phyloP scores from a whole-genome alignment of 2,329 filamentous ascomycete species.

The Gaeumannomyces tritici region DNA sequence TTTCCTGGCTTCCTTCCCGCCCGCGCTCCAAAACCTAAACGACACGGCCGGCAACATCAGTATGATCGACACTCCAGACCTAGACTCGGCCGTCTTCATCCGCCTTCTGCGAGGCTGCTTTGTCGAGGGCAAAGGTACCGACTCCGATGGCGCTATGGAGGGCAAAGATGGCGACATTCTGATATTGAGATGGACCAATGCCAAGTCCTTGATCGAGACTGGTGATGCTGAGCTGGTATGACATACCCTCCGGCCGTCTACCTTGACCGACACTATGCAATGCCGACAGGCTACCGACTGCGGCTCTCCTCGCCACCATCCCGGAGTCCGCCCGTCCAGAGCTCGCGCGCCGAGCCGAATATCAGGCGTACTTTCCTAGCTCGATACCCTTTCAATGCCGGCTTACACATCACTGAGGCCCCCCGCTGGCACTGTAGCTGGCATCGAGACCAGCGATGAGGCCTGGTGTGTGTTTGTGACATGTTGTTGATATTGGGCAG shows the following conservation, averaged over 20 bases:
- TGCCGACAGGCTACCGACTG: background rate
- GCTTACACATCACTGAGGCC: background rate
- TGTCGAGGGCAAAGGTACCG: slow-evolving; percentile 51
- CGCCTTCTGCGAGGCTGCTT: slow-evolving; percentile 55
- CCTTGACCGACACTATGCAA: too few relatives aligned
- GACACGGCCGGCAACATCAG: slow-evolving; percentile 81
- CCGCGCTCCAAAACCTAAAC: slow-evolving; percentile 72
- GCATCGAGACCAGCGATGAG: background rate
- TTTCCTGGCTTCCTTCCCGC: slow-evolving; percentile 76
- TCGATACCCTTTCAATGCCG: background rate
- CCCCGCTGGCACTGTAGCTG: background rate
- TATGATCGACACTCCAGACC: slow-evolving; percentile 86
- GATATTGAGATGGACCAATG: slow-evolving; percentile 66
- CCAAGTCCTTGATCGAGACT: slow-evolving; percentile 48
- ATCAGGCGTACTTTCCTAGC: background rate
- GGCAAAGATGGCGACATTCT: slow-evolving; percentile 54
- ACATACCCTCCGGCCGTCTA: slow-evolving; percentile 12
- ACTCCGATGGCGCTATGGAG: slow-evolving; percentile 50
- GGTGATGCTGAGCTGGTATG: slow-evolving; percentile 50
- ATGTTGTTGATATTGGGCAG: background rate
- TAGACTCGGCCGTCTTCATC: slow-evolving; percentile 76
- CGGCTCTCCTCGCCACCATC: background rate
- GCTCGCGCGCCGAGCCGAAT: background rate
- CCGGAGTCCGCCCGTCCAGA: too few relatives aligned
- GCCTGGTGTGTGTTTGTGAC: background rate